Conservation (phyloP, 768 basidiomycete species). For the Cystofilobasidium ferigula region DNA sequence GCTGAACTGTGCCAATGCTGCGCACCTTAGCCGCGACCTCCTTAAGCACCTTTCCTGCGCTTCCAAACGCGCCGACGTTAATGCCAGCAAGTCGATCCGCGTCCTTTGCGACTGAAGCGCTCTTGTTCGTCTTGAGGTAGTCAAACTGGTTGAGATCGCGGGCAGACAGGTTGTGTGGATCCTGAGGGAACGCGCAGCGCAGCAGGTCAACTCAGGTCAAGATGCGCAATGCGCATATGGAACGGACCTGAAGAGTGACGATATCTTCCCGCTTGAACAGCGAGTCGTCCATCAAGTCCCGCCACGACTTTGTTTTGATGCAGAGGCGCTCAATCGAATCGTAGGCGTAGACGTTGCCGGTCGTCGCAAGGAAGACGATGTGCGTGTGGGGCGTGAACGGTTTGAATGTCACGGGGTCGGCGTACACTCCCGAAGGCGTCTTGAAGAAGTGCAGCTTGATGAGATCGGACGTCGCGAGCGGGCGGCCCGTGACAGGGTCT, state of each 20-base stretch:
- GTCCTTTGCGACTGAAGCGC: slow-evolving; percentile 31
- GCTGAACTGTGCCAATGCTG: background rate
- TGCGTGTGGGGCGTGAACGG: slow-evolving; percentile 93
- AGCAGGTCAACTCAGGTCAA: background rate
- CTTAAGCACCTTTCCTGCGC: slow-evolving; percentile 38
- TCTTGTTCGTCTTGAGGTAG: slow-evolving; percentile 40
- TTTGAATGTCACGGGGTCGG: slow-evolving; percentile 93
- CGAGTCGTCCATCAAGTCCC: slow-evolving; percentile 74
- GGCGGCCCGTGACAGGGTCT: slow-evolving; percentile 43
- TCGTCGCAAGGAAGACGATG: slow-evolving; percentile 76
- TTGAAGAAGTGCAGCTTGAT: slow-evolving; percentile 42
- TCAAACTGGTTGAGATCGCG: slow-evolving; percentile 42
- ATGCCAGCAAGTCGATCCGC: slow-evolving; percentile 38
- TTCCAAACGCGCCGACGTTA: slow-evolving; percentile 41
- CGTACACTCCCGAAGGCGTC: slow-evolving; percentile 26
- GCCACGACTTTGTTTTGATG: slow-evolving; percentile 50
- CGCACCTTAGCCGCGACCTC: slow-evolving; percentile 39
- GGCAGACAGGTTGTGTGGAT: slow-evolving; percentile 39
- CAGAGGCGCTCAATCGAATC: slow-evolving; percentile 51
- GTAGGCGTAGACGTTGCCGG: slow-evolving; percentile 84
- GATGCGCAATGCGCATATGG: background rate
- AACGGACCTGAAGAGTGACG: slow-evolving; percentile 68
- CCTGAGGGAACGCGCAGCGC: slow-evolving; percentile 25
- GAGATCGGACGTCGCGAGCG: slow-evolving; percentile 38
- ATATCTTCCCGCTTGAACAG: slow-evolving; percentile 81